These are phyloP conservation scores for Telfairia occidentalis DNA, from an alignment of 331 rosid species.

Conservation along the genomic window DNA sequence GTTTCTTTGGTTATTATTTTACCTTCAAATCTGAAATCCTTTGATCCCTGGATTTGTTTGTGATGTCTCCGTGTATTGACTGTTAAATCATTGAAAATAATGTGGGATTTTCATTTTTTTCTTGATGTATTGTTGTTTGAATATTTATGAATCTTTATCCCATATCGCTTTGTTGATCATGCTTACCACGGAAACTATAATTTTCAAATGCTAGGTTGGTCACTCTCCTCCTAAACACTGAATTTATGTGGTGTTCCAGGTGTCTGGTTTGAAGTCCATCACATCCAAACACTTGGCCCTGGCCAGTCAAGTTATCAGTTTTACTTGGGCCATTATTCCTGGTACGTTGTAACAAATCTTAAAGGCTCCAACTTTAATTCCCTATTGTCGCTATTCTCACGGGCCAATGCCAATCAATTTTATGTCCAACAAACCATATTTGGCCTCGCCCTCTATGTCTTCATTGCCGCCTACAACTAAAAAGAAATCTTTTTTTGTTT, in stretches of 20 bases:
- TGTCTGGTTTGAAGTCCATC: slow-evolving; percentile 96
- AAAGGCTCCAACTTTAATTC: slow-evolving; percentile 1
- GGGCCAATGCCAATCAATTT: background rate
- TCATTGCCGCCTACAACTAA: background rate
- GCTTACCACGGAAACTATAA: slow-evolving; percentile 3
- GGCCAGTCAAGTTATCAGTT: slow-evolving; percentile 98
- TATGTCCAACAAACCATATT: background rate
- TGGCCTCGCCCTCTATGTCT: background rate
- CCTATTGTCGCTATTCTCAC: background rate
- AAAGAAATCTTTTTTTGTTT: background rate
- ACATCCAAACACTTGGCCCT: slow-evolving; percentile 94
- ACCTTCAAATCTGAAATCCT: background rate
- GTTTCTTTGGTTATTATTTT: background rate
- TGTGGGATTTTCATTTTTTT: background rate
- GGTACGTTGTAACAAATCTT: slow-evolving; percentile 36
- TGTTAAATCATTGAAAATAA: background rate
- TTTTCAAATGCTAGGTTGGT: slow-evolving; percentile 7
- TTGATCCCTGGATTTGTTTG: background rate
- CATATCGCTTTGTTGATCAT: background rate
- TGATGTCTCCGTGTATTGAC: background rate
- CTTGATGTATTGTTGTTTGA: background rate
- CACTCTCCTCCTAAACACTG: slow-evolving; percentile 18
- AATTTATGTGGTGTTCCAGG: slow-evolving; percentile 39
- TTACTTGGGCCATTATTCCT: slow-evolving; percentile 64
- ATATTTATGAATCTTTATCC: background rate